Conservation (phyloP, 306 rosid genomes). For the Carpinus viminea region DNA sequence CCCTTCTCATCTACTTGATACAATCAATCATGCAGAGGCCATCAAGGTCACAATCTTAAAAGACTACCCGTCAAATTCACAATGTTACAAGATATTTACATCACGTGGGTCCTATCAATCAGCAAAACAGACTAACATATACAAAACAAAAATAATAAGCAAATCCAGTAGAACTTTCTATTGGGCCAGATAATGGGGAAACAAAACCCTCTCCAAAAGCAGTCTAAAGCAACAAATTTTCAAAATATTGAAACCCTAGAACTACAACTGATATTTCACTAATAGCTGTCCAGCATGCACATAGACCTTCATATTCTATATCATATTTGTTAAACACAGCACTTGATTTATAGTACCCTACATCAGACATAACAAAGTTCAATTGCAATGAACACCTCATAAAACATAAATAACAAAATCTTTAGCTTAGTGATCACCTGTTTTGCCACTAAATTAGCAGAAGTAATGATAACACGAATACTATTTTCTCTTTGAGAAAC, state of each 20-base stretch:
- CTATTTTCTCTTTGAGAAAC: conserved; percentile 63
- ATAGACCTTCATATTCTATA: conserved; percentile 12
- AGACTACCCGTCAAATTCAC: conserved; percentile 1
- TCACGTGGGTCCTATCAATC: neutral
- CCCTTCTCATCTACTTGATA: neutral
- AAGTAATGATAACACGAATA: conserved; percentile 74
- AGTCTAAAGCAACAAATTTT: conserved; percentile 20
- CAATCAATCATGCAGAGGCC: neutral
- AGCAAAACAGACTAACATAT: neutral
- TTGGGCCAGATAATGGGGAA: conserved; percentile 1
- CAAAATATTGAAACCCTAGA: conserved; percentile 19
- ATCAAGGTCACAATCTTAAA: conserved; percentile 9
- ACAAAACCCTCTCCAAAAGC: conserved; percentile 1
- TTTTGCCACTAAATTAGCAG: conserved; percentile 78
- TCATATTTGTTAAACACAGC: neutral
- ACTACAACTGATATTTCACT: conserved; percentile 19
- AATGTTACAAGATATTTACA: neutral
- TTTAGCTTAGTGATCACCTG: conserved; percentile 56
- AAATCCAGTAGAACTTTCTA: conserved; percentile 13
- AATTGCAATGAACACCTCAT: neutral
- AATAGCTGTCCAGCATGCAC: neutral
- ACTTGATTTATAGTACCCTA: neutral
- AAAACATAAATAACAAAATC: conserved; percentile 16
- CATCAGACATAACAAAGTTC: neutral
- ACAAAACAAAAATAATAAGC: neutral